Evolutionary conservation across 257 asterid genomes (phyloP).

Genomic region (Ligustrum vulgare): DNA sequence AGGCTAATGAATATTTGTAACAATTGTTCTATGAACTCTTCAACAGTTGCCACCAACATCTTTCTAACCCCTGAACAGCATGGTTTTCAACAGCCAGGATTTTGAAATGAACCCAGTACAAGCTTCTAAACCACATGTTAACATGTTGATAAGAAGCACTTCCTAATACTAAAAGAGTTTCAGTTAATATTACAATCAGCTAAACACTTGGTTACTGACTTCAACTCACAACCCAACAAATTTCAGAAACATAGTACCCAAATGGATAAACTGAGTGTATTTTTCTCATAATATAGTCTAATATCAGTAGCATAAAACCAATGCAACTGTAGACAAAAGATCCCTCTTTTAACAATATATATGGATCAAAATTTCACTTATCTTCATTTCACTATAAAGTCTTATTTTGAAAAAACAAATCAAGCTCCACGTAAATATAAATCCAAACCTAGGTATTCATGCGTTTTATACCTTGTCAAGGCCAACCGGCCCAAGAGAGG

Average conservation of each 20-base stretch:
- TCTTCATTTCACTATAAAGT: background rate
- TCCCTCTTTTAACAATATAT: background rate
- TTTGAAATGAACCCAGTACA: background rate
- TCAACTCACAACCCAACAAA: background rate
- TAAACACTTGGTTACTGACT: background rate
- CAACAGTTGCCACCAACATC: background rate
- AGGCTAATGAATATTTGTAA: background rate
- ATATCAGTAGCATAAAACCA: background rate
- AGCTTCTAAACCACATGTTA: background rate
- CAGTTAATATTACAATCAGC: background rate
- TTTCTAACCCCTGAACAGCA: background rate
- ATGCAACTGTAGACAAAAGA: conserved; percentile 12
- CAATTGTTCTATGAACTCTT: background rate
- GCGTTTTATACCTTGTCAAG: conserved; percentile 73
- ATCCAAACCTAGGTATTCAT: background rate
- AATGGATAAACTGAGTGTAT: background rate
- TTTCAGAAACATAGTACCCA: background rate
- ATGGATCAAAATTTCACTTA: conserved; percentile 12
- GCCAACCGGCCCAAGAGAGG: conserved; percentile 97
- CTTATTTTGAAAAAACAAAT: background rate
- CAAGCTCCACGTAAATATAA: background rate
- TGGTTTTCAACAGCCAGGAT: background rate
- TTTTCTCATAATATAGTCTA: background rate
- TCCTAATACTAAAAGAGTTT: background rate
- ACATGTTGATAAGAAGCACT: background rate